Evolutionary conservation across 345 rosid genomes (phyloP), one percentile per base, ranked within the genome.

Genomic region (Eucalyptus curtisii): DNA sequence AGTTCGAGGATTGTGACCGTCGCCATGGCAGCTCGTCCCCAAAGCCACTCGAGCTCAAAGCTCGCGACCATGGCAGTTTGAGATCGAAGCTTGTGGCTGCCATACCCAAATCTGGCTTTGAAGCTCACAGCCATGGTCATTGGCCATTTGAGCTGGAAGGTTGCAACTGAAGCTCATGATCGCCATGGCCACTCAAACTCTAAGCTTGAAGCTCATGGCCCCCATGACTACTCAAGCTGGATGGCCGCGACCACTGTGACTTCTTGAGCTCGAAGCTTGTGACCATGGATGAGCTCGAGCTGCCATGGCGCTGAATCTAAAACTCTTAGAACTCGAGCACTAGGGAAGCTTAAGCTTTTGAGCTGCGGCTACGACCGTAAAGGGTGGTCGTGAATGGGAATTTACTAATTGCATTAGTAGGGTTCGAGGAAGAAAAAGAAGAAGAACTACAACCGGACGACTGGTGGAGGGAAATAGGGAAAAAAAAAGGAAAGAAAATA

Each of bases 231-330:
- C 31, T 59, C n/a, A 59, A 59, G n/a, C n/a, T 25, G n/a, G 15
- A 59, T 4, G 0, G 31, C 3, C 2, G 15, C 7, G 6, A 59
- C 0, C 66, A 20, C 25, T 25, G 57, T 20, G 55, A 57, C 64
- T 57, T 57, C 64, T 57, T 25, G n/a, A 57, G 64, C 64, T 57
- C 7, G 6, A 57, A 57, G n/a, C 64, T 57, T n/a, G 2, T 57
- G 66, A 25, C 7, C 66, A 59, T 25, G 31, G 11, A 25, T 59
- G 66, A 25, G 31, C 66, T 59, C 4, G 31, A 59, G 66, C 66
- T 0, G 66, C 66, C 66, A 59, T 11, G 31, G 31, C 7, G 2
- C 15, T 59, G 66, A 59, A 59, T 59, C n/a, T 25, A 25, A 59
- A 59, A 59, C 15, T 59, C 66, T 25, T 59, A 25, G 66, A 59